Conservation (phyloP, 2,329 filamentous ascomycete species). For the Pseudocercospora fijiensis region DNA sequence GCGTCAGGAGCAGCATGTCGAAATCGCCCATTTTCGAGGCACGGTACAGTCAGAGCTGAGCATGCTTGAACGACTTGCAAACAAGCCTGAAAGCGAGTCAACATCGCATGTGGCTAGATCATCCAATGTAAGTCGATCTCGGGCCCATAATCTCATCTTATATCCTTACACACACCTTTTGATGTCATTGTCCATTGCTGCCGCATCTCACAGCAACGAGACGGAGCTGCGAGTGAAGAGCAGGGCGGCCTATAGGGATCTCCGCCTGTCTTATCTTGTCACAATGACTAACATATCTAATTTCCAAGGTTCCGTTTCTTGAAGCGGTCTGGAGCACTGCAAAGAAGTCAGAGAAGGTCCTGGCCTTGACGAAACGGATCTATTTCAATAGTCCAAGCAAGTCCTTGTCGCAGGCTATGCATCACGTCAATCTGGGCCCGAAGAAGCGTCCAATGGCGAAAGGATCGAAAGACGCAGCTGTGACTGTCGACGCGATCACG, state of each 20-base stretch:
- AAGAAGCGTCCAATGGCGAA: constrained; percentile 20
- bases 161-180: neutral
- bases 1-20: constrained; percentile 40
- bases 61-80: constrained; percentile 35
- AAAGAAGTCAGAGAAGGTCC: constrained; percentile 57
- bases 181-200: neutral
- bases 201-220: neutral
- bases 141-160: neutral
- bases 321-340: constrained; percentile 63
- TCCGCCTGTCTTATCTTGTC: neutral
- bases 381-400: constrained; percentile 43
- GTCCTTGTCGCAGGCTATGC: constrained; percentile 28
- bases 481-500: constrained; percentile 63
- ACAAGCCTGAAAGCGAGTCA: constrained; percentile 28
- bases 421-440: constrained; percentile 32
- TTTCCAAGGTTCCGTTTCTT: constrained; percentile 55
- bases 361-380: constrained; percentile 58
- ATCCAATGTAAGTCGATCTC: constrained; percentile 50
- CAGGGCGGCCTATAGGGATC: neutral
- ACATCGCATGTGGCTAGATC: constrained; percentile 59
- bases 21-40: constrained; percentile 37
- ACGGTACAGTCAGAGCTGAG: constrained; percentile 39
- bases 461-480: constrained; percentile 28
- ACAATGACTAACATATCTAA: neutral
- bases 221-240: neutral